Percentiles rank a stretch among this genome's conserved stretches.
These are phyloP conservation scores for Candida morakotiae DNA, from an alignment of 805 yeast genomes.

Conservation along the genomic window DNA sequence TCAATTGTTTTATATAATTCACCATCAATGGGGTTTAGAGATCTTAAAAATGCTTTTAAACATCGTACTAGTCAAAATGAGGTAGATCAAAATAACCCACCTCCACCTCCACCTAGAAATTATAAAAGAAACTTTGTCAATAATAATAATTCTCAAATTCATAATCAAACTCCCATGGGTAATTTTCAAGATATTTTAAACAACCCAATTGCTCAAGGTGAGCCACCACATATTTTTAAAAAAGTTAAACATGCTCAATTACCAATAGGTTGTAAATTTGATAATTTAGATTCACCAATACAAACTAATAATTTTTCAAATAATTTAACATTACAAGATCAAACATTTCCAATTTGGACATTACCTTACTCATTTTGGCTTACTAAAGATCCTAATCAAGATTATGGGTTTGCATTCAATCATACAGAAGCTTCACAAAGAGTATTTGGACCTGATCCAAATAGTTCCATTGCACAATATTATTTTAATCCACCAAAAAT, in stretches of 20 bases:
- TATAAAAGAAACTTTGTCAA: conserved; percentile 1
- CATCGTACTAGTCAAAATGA: neutral
- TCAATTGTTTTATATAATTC: no score
- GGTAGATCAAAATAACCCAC: neutral
- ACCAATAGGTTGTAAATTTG: conserved; percentile 28
- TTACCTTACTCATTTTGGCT: conserved; percentile 79
- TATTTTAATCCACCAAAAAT: conserved; percentile 67
- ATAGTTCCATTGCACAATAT: conserved; percentile 48
- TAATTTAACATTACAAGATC: conserved; percentile 63
- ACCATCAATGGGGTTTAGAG: conserved; percentile 8
- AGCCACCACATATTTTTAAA: conserved; percentile 43
- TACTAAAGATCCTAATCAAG: conserved; percentile 41
- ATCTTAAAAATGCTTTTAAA: conserved; percentile 3
- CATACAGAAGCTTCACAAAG: conserved; percentile 56
- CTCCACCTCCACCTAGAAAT: conserved; percentile 3
- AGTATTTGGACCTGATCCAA: conserved; percentile 68
- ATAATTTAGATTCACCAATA: conserved; percentile 37
- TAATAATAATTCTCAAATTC: neutral
- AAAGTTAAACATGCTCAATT: conserved; percentile 27
- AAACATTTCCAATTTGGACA: conserved; percentile 71
- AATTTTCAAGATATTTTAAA: conserved; percentile 31
- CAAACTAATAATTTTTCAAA: conserved; percentile 80
- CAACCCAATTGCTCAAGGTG: conserved; percentile 36
- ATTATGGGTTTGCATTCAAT: conserved; percentile 63
- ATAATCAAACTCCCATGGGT: neutral